Evolutionary conservation across 495 filamentous ascomycete species (phyloP).

Genomic region (Filosporella fistucella): DNA sequence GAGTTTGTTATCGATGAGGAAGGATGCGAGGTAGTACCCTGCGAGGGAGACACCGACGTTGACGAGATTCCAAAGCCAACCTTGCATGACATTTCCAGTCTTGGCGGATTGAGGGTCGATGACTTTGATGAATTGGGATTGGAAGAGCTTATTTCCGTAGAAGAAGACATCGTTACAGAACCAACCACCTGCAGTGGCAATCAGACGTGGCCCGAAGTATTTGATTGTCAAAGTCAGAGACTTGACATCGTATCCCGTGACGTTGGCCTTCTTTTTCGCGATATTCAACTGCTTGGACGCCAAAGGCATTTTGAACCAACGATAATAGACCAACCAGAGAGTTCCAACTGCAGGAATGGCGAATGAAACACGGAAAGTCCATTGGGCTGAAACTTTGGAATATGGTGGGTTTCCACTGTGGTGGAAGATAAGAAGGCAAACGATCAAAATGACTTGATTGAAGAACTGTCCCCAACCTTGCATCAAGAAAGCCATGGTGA

Average conservation of each 20-base stretch:
- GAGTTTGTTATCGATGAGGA: constrained; percentile 44
- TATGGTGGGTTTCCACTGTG: constrained; percentile 70
- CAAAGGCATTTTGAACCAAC: constrained; percentile 80
- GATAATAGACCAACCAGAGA: constrained; percentile 88
- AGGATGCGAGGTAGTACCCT: constrained; percentile 66
- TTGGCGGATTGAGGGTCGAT: constrained; percentile 50
- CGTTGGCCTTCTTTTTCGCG: constrained; percentile 77
- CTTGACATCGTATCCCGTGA: constrained; percentile 83
- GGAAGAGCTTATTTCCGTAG: constrained; percentile 97
- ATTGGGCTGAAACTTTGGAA: constrained; percentile 64
- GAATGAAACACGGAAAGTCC: constrained; percentile 82
- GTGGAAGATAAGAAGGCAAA: constrained; percentile 78
- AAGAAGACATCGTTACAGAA: constrained; percentile 95
- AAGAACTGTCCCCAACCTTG: constrained; percentile 93
- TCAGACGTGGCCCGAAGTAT: constrained; percentile 74
- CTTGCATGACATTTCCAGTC: constrained; percentile 60
- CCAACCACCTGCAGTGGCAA: constrained; percentile 84
- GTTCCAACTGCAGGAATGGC: constrained; percentile 82
- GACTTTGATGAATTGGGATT: constrained; percentile 76
- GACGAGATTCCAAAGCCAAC: constrained; percentile 85
- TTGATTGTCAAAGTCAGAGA: constrained; percentile 70
- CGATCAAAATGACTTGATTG: constrained; percentile 82
- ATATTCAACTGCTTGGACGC: constrained; percentile 64
- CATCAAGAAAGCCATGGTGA: constrained; percentile 92
- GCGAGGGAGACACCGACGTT: constrained; percentile 78